phyloP scores from a whole-genome alignment of 495 filamentous ascomycete genomes.

The Penicillium nucicola region DNA sequence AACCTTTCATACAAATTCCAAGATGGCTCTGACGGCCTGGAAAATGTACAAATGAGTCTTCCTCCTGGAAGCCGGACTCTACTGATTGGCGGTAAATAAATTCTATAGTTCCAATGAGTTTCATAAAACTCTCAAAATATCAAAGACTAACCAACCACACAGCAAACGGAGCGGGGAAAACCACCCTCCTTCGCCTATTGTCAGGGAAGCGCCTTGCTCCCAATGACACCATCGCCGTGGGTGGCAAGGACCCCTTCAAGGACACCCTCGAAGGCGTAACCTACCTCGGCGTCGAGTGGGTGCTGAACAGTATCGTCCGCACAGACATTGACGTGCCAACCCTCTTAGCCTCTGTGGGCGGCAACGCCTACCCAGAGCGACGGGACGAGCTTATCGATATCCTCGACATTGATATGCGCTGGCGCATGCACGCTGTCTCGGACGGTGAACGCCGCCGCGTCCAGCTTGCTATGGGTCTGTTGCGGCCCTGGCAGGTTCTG shows the following conservation, averaged over 20 bases:
- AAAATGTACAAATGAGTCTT: constrained; percentile 66
- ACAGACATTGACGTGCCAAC: constrained; percentile 90
- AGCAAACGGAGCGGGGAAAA: constrained; percentile 98
- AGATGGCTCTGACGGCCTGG: constrained; percentile 71
- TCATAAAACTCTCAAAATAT: too few species aligned
- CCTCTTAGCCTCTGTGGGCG: constrained; percentile 80
- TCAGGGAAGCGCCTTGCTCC: constrained; percentile 94
- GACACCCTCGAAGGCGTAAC: constrained; percentile 86
- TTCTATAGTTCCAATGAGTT: too few species aligned
- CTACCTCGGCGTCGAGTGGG: constrained; percentile 97
- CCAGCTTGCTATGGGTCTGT: constrained; percentile 91
- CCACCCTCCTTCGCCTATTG: constrained; percentile 84
- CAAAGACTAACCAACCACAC: constrained; percentile 5
- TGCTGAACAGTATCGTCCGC: constrained; percentile 93
- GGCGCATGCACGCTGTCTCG: constrained; percentile 92
- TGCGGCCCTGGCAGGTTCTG: constrained; percentile 89
- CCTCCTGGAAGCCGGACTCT: constrained; percentile 84
- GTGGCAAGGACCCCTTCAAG: constrained; percentile 86
- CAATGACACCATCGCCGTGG: constrained; percentile 63
- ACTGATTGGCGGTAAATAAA: constrained; percentile 74
- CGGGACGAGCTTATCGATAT: constrained; percentile 83
- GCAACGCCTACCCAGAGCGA: constrained; percentile 73
- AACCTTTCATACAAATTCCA: constrained; percentile 87
- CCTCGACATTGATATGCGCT: constrained; percentile 85
- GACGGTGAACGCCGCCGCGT: constrained; percentile 91